Conservation (phyloP, 441 rosid species). For the Gossypium trilobum region DNA sequence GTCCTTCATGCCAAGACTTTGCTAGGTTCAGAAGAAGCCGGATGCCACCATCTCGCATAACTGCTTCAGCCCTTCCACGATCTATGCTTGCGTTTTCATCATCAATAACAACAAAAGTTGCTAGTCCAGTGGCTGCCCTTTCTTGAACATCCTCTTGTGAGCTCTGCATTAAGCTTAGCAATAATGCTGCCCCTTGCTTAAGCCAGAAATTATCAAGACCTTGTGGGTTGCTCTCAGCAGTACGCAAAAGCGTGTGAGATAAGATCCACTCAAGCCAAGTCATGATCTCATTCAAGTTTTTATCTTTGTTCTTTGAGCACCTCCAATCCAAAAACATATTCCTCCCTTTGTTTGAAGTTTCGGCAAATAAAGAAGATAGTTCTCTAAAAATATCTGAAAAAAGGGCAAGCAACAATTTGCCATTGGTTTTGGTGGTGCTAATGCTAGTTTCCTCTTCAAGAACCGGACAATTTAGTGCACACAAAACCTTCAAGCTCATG, state of each 20-base stretch:
- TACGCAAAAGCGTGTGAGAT: conserved; percentile 74
- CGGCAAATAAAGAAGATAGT: conserved; percentile 58
- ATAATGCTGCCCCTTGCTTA: conserved; percentile 74
- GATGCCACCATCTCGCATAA: conserved; percentile 81
- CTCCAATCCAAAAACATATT: conserved; percentile 61
- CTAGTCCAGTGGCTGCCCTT: conserved; percentile 87
- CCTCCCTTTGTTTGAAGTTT: conserved; percentile 42
- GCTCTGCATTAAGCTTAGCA: conserved; percentile 81
- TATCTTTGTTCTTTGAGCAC: conserved; percentile 36
- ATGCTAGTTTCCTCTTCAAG: conserved; percentile 57
- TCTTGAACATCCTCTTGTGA: conserved; percentile 93
- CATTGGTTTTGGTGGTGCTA: conserved; percentile 40
- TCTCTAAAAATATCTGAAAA: conserved; percentile 59
- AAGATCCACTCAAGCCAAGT: conserved; percentile 85
- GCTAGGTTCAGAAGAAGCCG: conserved; percentile 82
- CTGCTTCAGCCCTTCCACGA: conserved; percentile 89
- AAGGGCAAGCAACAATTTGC: conserved; percentile 49
- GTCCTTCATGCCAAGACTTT: conserved; percentile 86
- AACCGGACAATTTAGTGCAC: conserved; percentile 67
- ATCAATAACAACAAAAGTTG: conserved; percentile 85
- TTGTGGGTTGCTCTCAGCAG: conserved; percentile 78
- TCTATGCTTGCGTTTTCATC: conserved; percentile 94
- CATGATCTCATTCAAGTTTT: conserved; percentile 53
- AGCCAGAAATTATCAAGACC: conserved; percentile 85
- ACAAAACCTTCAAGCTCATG: conserved; percentile 68